A percentile compares a stretch with the other conserved stretches of the same genome.
Evolutionary conservation across 2,329 filamentous ascomycete genomes (phyloP).

Genomic region (Rachicladosporium sp.): DNA sequence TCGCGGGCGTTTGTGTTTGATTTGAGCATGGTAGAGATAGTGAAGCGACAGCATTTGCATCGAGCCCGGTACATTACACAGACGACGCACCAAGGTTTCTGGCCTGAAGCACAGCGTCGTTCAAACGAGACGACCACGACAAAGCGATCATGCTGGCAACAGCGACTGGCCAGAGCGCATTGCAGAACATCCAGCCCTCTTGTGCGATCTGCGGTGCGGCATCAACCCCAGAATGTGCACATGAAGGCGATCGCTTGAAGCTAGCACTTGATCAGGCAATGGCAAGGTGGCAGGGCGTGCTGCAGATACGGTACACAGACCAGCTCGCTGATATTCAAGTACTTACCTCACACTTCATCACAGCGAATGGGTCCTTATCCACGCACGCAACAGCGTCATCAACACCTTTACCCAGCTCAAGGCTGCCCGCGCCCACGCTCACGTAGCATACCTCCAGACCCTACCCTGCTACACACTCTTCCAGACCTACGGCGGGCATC

Average conservation of each 20-base stretch:
- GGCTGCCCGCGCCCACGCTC: conserved; percentile 28
- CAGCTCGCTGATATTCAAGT: neutral
- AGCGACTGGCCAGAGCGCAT: neutral
- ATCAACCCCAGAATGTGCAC: conserved; percentile 20
- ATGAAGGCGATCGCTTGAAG: conserved; percentile 22
- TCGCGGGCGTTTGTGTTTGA: too few relatives aligned
- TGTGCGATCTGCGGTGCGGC: conserved; percentile 26
- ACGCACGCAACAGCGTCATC: conserved; percentile 34
- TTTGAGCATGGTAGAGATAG: too few relatives aligned
- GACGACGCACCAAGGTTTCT: too few relatives aligned
- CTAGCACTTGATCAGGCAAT: conserved; percentile 21
- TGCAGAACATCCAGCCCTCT: conserved; percentile 8
- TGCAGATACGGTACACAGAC: conserved; percentile 16
- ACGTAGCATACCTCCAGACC: conserved; percentile 31
- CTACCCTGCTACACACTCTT: conserved; percentile 36
- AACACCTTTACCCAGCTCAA: conserved; percentile 31
- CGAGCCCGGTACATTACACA: too few relatives aligned
- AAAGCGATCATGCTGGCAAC: too few relatives aligned
- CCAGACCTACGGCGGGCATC: conserved; percentile 32
- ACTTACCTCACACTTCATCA: neutral
- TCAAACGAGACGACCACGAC: too few relatives aligned
- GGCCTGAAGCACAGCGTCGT: too few relatives aligned
- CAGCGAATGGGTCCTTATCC: conserved; percentile 36
- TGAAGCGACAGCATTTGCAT: too few relatives aligned
- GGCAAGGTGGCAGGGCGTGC: conserved; percentile 17